Percentiles rank a stretch among this genome's conserved stretches.
phyloP scores from a whole-genome alignment of 169 alveolate genomes.

The Eimeria necatrix region DNA sequence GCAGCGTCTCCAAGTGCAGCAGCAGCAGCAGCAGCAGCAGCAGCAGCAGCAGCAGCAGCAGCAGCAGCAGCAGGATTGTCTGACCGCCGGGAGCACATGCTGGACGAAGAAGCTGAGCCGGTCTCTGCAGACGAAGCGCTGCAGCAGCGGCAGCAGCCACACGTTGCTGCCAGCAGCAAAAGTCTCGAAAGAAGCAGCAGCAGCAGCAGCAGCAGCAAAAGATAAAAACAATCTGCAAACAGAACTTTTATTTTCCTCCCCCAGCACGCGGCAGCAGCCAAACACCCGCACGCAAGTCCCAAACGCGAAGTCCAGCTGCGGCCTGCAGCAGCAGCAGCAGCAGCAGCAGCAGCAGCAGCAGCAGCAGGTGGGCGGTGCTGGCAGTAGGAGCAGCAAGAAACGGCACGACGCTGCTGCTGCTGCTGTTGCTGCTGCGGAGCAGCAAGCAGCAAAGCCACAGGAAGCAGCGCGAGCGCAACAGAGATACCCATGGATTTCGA shows the following conservation, averaged over 20 bases:
- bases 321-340: constrained; percentile 30
- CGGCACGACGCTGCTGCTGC: not conserved
- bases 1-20: not conserved
- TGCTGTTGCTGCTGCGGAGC: not conserved
- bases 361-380: not conserved
- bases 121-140: constrained; percentile 45
- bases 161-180: not conserved
- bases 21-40: not conserved
- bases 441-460: not conserved
- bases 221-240: no score
- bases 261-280: not conserved
- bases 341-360: constrained; percentile 11
- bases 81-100: constrained; percentile 38
- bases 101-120: not conserved
- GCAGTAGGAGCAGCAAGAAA: not conserved
- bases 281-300: constrained; percentile 29
- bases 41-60: constrained; percentile 23
- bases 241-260: not conserved
- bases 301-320: constrained; percentile 35
- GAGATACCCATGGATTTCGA: no score
- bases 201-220: constrained; percentile 20
- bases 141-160: constrained; percentile 70
- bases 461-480: constrained; percentile 7
- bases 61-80: constrained; percentile 7
- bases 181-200: not conserved